Evolutionary conservation across 257 asterid genomes (phyloP), one percentile per base, ranked within the genome.

Genomic region (Fraxinus americana): DNA sequence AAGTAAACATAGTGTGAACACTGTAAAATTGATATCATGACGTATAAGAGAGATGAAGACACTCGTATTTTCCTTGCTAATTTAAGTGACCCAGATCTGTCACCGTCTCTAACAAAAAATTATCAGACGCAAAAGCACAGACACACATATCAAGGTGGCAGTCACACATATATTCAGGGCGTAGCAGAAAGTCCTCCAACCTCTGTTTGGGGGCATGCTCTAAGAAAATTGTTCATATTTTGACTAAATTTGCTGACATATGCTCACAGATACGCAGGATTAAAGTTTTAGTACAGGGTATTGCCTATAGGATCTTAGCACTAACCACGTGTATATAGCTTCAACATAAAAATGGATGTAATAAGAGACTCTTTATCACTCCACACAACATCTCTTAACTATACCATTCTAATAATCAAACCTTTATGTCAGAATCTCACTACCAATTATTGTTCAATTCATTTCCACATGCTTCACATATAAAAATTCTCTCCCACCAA

Each of bases 271-370:
- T 27, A 4, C 16, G 0, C 69, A 63, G 35, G 69, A 23, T 52
- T n/a, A 16, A 66, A 30, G 59, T 71, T 59, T 23, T 12, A 34
- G 75, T 45, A 21, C 35, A 75, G 73, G 78, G 41, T 11, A 70
- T 43, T 68, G 21, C 27, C 7, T 30, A 9, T 35, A 52, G 39
- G 72, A 54, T 61, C 43, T 68, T 48, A n/a, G n/a, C 78, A 29
- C 36, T 14, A 73, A 5, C 3, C 59, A 48, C 6, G 19, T 13
- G 59, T 48, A 48, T n/a, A 27, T 5, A 54, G 65, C 0, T 0
- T 54, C 27, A 4, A 19, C 5, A 19, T 4, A 17, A 54, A 52
- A 36, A 79, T 29, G 75, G 34, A 41, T 48, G 17, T 19, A 19
- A 54, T 19, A n/a, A 0, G 7, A 38, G 32, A 59, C 36, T 38